Conservation (phyloP, 2,329 filamentous ascomycete species). For the Aspergillus costaricaensis region DNA sequence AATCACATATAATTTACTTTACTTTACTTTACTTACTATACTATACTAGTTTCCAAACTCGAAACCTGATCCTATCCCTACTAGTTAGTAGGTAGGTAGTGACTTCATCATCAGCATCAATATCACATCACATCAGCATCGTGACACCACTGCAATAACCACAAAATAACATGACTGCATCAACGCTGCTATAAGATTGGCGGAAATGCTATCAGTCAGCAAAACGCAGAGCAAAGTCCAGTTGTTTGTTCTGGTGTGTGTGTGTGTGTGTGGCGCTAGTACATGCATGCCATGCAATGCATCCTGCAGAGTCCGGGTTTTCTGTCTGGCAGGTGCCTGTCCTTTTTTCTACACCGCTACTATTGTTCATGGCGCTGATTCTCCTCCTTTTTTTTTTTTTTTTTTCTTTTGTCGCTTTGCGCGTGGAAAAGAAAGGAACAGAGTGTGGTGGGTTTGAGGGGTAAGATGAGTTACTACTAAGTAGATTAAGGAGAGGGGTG, state of each 20-base stretch:
- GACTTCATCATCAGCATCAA: too few relatives aligned
- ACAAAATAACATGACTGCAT: too few relatives aligned
- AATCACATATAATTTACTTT: too few relatives aligned
- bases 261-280: not conserved
- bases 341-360: conserved; percentile 21
- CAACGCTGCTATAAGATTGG: too few relatives aligned
- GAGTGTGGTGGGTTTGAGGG: not conserved
- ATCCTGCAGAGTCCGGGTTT: not conserved
- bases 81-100: too few relatives aligned
- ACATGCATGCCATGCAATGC: conserved; percentile 10
- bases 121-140: too few relatives aligned
- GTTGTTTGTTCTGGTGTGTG: not conserved
- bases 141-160: too few relatives aligned
- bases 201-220: not conserved
- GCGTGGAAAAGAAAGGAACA: not conserved
- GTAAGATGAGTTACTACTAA: too few relatives aligned
- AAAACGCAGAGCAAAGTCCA: not conserved
- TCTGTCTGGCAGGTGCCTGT: conserved; percentile 12
- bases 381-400: not conserved
- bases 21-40: too few relatives aligned
- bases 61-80: too few relatives aligned
- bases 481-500: not conserved
- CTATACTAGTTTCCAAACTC: too few relatives aligned
- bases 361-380: not conserved
- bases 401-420: not conserved